A percentile compares a stretch with the other conserved stretches of the same genome.
These are phyloP conservation scores for Betula pendula DNA, from an alignment of 306 rosid genomes.

Conservation along the genomic window DNA sequence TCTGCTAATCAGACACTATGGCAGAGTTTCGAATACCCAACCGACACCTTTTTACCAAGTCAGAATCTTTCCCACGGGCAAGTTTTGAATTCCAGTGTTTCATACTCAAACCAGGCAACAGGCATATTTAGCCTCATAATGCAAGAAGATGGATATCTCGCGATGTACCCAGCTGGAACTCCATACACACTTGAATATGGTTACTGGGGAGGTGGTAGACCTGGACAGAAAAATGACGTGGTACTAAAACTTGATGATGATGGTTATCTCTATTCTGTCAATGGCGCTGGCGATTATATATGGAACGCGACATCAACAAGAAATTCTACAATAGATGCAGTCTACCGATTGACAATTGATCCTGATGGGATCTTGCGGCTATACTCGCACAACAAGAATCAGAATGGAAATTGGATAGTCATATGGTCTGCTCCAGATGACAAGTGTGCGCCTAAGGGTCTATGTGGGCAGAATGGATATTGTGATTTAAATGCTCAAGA, in stretches of 20 bases:
- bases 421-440: neutral
- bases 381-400: no score
- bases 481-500: neutral
- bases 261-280: neutral
- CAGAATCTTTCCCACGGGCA: neutral
- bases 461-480: neutral
- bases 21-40: constrained; percentile 22
- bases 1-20: neutral
- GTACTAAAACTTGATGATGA: constrained; percentile 1
- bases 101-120: constrained; percentile 13
- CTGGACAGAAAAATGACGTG: neutral
- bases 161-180: constrained; percentile 17
- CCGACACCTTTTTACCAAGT: constrained; percentile 28
- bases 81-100: neutral
- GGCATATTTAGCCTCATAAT: constrained; percentile 20
- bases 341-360: neutral
- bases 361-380: neutral
- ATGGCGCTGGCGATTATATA: no score
- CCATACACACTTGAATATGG: neutral
- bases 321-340: no score
- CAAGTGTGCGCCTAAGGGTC: neutral
- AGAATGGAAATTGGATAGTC: neutral
- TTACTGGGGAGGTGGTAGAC: neutral
- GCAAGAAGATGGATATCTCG: constrained; percentile 29
- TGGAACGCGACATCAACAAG: no score